A percentile compares a stretch with the other conserved stretches of the same genome.
These are phyloP conservation scores for Daldinia decipiens DNA, from an alignment of 495 filamentous ascomycete species.

Conservation along the genomic window DNA sequence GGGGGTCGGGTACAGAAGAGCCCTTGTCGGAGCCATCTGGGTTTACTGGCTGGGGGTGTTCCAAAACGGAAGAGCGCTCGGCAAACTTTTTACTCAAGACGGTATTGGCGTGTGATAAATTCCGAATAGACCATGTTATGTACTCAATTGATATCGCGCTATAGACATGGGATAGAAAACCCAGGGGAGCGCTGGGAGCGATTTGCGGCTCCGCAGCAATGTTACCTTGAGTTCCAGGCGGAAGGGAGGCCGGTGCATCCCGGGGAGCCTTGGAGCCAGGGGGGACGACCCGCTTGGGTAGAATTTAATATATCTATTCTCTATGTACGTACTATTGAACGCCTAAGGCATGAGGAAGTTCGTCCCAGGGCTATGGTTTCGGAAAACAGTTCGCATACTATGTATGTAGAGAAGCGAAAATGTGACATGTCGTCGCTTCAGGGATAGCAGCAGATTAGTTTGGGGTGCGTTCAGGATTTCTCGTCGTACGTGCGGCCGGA, in stretches of 20 bases:
- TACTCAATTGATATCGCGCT: constrained; percentile 14
- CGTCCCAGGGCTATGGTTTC: constrained; percentile 30
- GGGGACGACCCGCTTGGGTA: constrained; percentile 4
- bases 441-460: constrained; percentile 7
- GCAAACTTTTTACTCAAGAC: neutral
- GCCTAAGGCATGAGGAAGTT: constrained; percentile 12
- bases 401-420: constrained; percentile 14
- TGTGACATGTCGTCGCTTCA: constrained; percentile 35
- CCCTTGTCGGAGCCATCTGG: neutral
- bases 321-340: neutral
- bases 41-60: neutral
- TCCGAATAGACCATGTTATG: constrained; percentile 5
- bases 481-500: neutral
- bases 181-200: neutral
- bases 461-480: constrained; percentile 3
- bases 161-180: constrained; percentile 7
- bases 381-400: constrained; percentile 20
- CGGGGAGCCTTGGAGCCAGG: constrained; percentile 2
- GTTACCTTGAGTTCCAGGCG: constrained; percentile 26
- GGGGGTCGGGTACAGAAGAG: neutral
- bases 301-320: neutral
- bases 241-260: constrained; percentile 31
- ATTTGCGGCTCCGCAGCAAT: constrained; percentile 31
- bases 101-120: neutral
- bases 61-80: constrained; percentile 26